Percentiles rank a stretch among this genome's conserved stretches.
Evolutionary conservation across 192 early-diverging fungal genomes (phyloP).

Genomic region (Kappamyces sp.): DNA sequence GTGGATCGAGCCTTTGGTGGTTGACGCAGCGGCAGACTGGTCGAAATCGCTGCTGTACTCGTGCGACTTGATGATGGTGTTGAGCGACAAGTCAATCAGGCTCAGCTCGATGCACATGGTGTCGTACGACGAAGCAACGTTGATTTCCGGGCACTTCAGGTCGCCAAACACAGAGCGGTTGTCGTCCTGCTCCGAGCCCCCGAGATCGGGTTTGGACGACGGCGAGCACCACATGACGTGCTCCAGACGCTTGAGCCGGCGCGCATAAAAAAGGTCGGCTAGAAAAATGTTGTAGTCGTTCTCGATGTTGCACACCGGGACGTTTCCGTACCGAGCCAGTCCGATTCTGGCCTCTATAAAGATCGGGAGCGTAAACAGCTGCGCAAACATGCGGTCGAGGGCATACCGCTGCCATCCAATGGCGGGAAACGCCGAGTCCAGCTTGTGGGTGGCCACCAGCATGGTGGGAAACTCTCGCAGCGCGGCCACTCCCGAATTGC

Average conservation of each 20-base stretch:
- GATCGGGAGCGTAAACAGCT: constrained; percentile 65
- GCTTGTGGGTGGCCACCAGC: constrained; percentile 60
- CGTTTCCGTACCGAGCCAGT: constrained; percentile 71
- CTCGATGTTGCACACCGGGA: constrained; percentile 88
- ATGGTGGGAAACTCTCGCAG: constrained; percentile 69
- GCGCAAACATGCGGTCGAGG: constrained; percentile 64
- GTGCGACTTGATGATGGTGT: constrained; percentile 70
- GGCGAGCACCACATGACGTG: constrained; percentile 90
- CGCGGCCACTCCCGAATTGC: constrained; percentile 34
- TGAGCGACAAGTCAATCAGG: constrained; percentile 71
- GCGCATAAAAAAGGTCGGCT: constrained; percentile 78
- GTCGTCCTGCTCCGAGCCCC: constrained; percentile 79
- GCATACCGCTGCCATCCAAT: constrained; percentile 79
- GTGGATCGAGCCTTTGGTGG: constrained; percentile 20
- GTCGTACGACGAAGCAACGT: constrained; percentile 65
- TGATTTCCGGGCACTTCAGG: constrained; percentile 66
- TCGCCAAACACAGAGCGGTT: constrained; percentile 50
- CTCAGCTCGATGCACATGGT: constrained; percentile 83
- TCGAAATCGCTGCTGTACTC: constrained; percentile 59
- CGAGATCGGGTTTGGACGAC: constrained; percentile 73
- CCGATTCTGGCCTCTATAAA: constrained; percentile 70
- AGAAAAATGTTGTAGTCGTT: constrained; percentile 73
- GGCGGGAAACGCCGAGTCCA: constrained; percentile 66
- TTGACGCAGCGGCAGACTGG: not conserved
- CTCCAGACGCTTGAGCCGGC: constrained; percentile 68